phyloP scores from a whole-genome alignment of 345 rosid genomes.

The Eutrema japonicum region DNA sequence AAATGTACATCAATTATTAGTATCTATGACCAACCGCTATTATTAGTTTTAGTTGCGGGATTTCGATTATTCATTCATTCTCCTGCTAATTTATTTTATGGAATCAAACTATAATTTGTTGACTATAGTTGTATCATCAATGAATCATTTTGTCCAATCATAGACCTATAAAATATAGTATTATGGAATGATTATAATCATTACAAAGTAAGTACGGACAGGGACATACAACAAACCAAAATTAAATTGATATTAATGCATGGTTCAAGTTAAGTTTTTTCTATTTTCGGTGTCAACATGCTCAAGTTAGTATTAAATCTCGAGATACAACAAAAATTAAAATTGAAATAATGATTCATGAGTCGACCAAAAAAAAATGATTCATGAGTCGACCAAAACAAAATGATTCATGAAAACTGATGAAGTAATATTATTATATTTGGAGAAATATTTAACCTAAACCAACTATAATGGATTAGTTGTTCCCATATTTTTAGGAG shows the following conservation, averaged over 20 bases:
- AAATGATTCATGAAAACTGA: neutral
- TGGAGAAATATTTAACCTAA: neutral
- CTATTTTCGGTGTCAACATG: neutral
- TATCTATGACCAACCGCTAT: conserved; percentile 27
- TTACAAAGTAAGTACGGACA: conserved; percentile 22
- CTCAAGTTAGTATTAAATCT: conserved; percentile 5
- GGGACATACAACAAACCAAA: conserved; percentile 3
- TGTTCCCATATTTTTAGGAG: no score
- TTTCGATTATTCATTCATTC: conserved; percentile 12
- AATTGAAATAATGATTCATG: neutral
- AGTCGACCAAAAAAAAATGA: neutral
- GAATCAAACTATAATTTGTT: conserved; percentile 2
- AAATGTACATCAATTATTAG: conserved; percentile 27
- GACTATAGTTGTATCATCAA: conserved; percentile 28
- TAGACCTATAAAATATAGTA: conserved; percentile 6
- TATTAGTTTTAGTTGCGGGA: conserved; percentile 22
- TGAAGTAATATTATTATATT: neutral
- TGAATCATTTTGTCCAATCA: conserved; percentile 4
- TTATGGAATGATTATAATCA: conserved; percentile 11
- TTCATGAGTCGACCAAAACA: neutral
- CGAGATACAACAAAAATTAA: neutral
- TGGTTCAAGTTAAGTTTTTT: neutral
- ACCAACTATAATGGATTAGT: no score
- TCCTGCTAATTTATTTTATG: conserved; percentile 2
- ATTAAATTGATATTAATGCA: neutral